phyloP scores from a whole-genome alignment of 2,329 filamentous ascomycete species.

The Graphiopsis chlorocephala region DNA sequence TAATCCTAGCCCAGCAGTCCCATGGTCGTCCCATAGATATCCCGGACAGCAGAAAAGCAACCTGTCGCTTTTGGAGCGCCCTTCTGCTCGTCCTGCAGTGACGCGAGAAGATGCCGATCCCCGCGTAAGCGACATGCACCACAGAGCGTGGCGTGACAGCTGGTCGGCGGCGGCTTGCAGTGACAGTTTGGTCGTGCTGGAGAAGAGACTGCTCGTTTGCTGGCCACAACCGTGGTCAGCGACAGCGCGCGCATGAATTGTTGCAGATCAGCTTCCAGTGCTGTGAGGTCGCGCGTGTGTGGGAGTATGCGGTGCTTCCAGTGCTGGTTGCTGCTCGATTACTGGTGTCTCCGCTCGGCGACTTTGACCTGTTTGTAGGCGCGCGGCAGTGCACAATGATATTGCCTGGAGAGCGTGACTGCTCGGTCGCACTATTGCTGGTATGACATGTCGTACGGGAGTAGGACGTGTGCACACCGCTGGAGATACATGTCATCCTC shows the following conservation, averaged over 20 bases:
- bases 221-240: neutral
- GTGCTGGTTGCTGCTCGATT: neutral
- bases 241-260: neutral
- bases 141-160: slow-evolving; percentile 6
- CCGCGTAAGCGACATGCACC: slow-evolving; percentile 6
- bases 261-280: neutral
- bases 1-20: neutral
- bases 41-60: neutral
- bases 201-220: neutral
- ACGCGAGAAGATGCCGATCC: neutral
- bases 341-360: neutral
- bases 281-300: neutral
- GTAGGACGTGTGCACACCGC: neutral
- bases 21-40: neutral
- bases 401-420: neutral
- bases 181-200: slow-evolving; percentile 5
- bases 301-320: neutral
- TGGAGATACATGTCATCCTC: neutral
- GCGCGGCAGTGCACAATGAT: neutral
- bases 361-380: neutral
- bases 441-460: neutral
- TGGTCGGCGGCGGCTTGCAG: neutral
- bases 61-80: neutral
- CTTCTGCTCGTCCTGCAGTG: neutral
- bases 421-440: neutral